A percentile compares a stretch with the other conserved stretches of the same genome.
Conservation (phyloP, 78 protist species). For the Creolimax fragrantissima region DNA sequence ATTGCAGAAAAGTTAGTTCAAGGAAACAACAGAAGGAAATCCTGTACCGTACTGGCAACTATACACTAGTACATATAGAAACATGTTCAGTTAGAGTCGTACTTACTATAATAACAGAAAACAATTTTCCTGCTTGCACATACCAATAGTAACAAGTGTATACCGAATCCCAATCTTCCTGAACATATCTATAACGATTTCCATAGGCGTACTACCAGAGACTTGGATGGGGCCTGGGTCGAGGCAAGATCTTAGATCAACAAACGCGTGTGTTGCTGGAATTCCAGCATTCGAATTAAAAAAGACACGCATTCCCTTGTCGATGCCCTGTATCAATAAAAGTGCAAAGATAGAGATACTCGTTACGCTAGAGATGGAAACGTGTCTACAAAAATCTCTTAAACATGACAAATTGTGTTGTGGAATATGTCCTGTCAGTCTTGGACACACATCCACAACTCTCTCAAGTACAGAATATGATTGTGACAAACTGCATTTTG, state of each 20-base stretch:
- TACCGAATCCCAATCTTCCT: constrained; percentile 12
- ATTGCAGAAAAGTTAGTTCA: not conserved
- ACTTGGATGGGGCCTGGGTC: not conserved
- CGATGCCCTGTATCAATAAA: not conserved
- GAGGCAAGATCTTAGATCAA: not conserved
- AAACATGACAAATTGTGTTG: no score
- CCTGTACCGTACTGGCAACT: not conserved
- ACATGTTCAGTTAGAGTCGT: not conserved
- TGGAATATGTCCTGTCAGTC: no score
- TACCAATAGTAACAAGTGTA: not conserved
- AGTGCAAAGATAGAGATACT: not conserved
- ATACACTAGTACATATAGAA: not conserved
- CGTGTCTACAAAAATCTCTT: not conserved
- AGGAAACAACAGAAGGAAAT: not conserved
- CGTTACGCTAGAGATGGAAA: not conserved
- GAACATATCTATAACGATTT: constrained; percentile 7
- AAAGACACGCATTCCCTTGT: not conserved
- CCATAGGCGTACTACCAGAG: not conserved
- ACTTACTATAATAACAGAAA: no score
- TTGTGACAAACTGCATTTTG: no score
- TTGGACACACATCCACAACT: not conserved
- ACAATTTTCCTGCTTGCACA: not conserved
- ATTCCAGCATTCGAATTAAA: not conserved
- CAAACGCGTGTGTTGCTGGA: not conserved
- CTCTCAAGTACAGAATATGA: not conserved